Base-by-base conservation (phyloP, 148 eudicot species). In the Fagopyrum homotropicum region DNA sequence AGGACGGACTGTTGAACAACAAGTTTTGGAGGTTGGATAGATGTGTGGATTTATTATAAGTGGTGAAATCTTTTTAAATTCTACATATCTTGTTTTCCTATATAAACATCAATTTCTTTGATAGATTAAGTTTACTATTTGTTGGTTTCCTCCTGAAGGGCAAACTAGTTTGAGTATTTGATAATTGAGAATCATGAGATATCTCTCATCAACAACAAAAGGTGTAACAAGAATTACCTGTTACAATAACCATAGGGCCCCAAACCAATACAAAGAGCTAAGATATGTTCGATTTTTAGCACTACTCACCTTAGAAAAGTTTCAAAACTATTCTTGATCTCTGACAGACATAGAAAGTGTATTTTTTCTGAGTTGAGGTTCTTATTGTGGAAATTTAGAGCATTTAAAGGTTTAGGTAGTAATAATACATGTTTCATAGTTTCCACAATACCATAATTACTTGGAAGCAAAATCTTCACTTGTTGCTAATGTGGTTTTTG, bases 1-100 rank as follows among this genome's bases (percentile, higher is more conserved):
- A 85, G 97, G 94, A 54, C 77, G 97, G 69, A 93, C 97, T 17
- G 97, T 93, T 75, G 98, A 93, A 70, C 98, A 93, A 80, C 93
- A 93, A 88, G 96, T 93, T 70, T 80, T 93, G 76, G 98, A 93
- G 88, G 98, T 93, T 81, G 81, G 86, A 73, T 45, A 45, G 66
- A 26, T 49, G 2, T 49, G 51, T 49, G 2, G 9, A 49, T 49
- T 49, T 49, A 49, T 49, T 6, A 49, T 49, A 49, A 7, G 10
- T 49, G 9, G 9, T 0, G 12, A 15, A 59, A 17, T 17, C 66
- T 59, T 16, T 59, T 59, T 59, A 16, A 29, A n/a, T 59, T 59
- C 66, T 59, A 26, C 8, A 16, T 6, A 59, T 26, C 19, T n/a
- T 16, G 66, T 59, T 59, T 59, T n/a, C 66, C 19, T 0, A 35